phyloP scores from a whole-genome alignment of 2,329 filamentous ascomycete genomes.

The Trichoderma brevicompactum region DNA sequence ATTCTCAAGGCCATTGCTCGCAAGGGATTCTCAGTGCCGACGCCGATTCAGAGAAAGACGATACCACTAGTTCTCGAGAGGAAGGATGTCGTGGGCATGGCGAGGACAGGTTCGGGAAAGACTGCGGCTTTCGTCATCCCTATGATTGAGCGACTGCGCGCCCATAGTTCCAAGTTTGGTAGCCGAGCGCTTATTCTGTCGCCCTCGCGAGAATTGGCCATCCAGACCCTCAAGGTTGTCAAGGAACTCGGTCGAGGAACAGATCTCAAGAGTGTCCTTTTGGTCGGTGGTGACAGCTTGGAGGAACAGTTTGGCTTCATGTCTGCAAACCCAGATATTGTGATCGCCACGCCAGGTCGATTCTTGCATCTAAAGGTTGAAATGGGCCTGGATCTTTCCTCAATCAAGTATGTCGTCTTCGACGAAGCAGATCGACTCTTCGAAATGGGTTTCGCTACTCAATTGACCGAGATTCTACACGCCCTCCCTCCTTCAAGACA shows the following conservation, averaged over 20 bases:
- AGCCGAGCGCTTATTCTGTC: slow-evolving; percentile 86
- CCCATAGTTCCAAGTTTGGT: slow-evolving; percentile 85
- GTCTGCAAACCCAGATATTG: slow-evolving; percentile 92
- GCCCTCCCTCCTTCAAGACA: slow-evolving; percentile 83
- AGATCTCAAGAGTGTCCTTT: slow-evolving; percentile 83
- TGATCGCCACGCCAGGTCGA: slow-evolving; percentile 95
- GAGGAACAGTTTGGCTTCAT: slow-evolving; percentile 95
- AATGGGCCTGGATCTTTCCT: slow-evolving; percentile 90
- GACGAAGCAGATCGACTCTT: slow-evolving; percentile 97
- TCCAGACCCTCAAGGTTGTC: slow-evolving; percentile 94
- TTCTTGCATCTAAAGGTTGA: slow-evolving; percentile 97
- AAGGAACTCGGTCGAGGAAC: slow-evolving; percentile 92
- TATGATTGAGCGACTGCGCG: slow-evolving; percentile 92
- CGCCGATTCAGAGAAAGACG: slow-evolving; percentile 95
- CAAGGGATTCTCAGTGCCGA: slow-evolving; percentile 95
- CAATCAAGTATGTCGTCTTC: slow-evolving; percentile 92
- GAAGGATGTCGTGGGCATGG: slow-evolving; percentile 98
- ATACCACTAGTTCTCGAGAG: slow-evolving; percentile 89
- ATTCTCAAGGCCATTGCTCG: slow-evolving; percentile 88
- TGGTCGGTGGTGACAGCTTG: slow-evolving; percentile 93
- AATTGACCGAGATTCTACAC: slow-evolving; percentile 90
- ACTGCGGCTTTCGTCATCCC: slow-evolving; percentile 98
- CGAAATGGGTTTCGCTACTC: slow-evolving; percentile 96
- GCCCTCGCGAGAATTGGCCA: slow-evolving; percentile 88
- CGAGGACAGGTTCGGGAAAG: slow-evolving; percentile 97